phyloP scores from a whole-genome alignment of 805 yeast species.

The Scheffersomyces ergatensis region DNA sequence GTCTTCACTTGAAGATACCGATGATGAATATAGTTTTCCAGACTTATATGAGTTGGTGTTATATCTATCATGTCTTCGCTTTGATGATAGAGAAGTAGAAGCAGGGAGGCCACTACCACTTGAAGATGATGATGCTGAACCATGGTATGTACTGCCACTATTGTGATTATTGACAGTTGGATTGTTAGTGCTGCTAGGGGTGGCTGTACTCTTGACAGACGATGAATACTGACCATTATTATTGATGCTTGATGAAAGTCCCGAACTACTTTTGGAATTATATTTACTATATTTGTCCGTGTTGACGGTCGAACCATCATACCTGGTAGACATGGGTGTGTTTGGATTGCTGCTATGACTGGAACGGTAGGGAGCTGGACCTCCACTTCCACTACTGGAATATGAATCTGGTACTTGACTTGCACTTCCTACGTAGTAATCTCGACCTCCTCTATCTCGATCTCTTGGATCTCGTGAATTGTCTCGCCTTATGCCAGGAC shows the following conservation, averaged over 20 bases:
- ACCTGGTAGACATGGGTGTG: not conserved
- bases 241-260: not conserved
- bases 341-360: too few relatives aligned
- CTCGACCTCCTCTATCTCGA: not conserved
- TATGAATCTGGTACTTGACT: too few relatives aligned
- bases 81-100: too few relatives aligned
- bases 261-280: not conserved
- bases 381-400: too few relatives aligned
- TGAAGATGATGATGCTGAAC: slow-evolving; percentile 2
- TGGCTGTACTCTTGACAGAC: not conserved
- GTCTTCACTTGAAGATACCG: not conserved
- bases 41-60: not conserved
- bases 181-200: too few relatives aligned
- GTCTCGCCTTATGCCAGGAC: not conserved
- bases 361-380: too few relatives aligned
- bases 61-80: slow-evolving; percentile 17
- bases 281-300: slow-evolving; percentile 8
- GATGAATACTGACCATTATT: not conserved
- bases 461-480: not conserved
- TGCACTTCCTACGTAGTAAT: not conserved
- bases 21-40: not conserved
- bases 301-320: not conserved
- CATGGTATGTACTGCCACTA: slow-evolving; percentile 5
- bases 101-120: too few relatives aligned
- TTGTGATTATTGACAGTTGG: too few relatives aligned